Conservation (phyloP, 192 early-diverging fungal species). For the Globomyces pollinis-pini region DNA sequence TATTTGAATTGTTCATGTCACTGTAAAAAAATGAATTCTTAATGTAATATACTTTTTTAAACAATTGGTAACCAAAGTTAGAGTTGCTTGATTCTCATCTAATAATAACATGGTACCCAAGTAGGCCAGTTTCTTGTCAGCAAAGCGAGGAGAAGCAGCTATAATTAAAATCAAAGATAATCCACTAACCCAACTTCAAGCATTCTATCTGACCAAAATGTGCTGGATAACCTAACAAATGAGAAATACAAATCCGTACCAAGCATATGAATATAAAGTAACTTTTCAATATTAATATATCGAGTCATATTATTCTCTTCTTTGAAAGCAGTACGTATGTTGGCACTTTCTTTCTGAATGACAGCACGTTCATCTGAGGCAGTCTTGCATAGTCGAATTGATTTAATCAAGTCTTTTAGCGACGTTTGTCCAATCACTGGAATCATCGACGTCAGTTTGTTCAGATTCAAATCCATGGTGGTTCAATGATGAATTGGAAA, state of each 20-base stretch:
- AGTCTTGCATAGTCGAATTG: constrained; percentile 94
- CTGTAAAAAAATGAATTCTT: constrained; percentile 33
- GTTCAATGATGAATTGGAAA: neutral
- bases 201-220: constrained; percentile 99
- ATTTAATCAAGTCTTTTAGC: constrained; percentile 91
- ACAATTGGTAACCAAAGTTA: constrained; percentile 97
- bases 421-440: neutral
- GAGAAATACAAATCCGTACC: constrained; percentile 20
- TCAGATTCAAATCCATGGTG: neutral
- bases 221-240: constrained; percentile 95
- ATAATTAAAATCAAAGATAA: neutral
- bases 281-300: constrained; percentile 91
- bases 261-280: constrained; percentile 97
- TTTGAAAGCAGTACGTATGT: constrained; percentile 93
- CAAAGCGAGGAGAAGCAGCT: constrained; percentile 86
- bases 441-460: neutral
- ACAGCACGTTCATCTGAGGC: constrained; percentile 97
- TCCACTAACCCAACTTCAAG: constrained; percentile 79
- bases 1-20: constrained; percentile 92
- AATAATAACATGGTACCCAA: constrained; percentile 94
- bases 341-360: constrained; percentile 91
- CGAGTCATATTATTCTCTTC: constrained; percentile 87
- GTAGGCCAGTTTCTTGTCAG: constrained; percentile 98
- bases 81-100: constrained; percentile 94
- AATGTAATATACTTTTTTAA: constrained; percentile 71